These are phyloP conservation scores for fission yeast (Schizosaccharomyces pombe) DNA, from an alignment of 805 yeast genomes.

Conservation along the genomic window DNA sequence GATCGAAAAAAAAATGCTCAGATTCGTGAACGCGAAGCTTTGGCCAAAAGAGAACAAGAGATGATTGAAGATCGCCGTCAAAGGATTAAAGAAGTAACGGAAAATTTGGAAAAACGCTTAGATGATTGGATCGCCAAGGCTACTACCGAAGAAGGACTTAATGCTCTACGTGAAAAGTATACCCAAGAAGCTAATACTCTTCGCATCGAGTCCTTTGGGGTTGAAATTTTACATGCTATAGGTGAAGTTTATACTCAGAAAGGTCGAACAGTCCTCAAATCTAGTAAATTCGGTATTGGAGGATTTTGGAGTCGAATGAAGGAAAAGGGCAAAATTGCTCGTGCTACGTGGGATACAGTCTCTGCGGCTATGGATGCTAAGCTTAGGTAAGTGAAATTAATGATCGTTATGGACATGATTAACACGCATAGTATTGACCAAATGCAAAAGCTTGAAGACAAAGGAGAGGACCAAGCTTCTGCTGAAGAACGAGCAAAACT, in stretches of 20 bases:
- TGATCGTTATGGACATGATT: conserved; percentile 27
- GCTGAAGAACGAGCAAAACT: conserved; percentile 48
- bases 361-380: conserved; percentile 11
- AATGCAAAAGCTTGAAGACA: conserved; percentile 48
- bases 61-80: conserved; percentile 35
- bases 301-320: conserved; percentile 61
- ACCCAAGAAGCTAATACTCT: conserved; percentile 68
- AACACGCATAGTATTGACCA: conserved; percentile 54
- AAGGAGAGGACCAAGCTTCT: conserved; percentile 27
- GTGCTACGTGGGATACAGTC: conserved; percentile 61
- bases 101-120: conserved; percentile 33
- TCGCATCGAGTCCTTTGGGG: conserved; percentile 86
- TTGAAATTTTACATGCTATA: conserved; percentile 56
- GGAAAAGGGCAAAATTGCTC: conserved; percentile 62
- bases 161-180: conserved; percentile 39
- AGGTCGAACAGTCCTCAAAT: conserved; percentile 44
- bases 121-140: conserved; percentile 38
- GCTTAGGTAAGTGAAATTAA: not conserved
- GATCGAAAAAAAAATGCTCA: conserved; percentile 7
- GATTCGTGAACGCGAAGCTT: conserved; percentile 16
- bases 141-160: conserved; percentile 35
- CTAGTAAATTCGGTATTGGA: conserved; percentile 67
- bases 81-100: conserved; percentile 35
- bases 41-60: conserved; percentile 20
- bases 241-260: conserved; percentile 58